Evolutionary conservation across 495 filamentous ascomycete species (phyloP).

Genomic region (Tuber indicum): DNA sequence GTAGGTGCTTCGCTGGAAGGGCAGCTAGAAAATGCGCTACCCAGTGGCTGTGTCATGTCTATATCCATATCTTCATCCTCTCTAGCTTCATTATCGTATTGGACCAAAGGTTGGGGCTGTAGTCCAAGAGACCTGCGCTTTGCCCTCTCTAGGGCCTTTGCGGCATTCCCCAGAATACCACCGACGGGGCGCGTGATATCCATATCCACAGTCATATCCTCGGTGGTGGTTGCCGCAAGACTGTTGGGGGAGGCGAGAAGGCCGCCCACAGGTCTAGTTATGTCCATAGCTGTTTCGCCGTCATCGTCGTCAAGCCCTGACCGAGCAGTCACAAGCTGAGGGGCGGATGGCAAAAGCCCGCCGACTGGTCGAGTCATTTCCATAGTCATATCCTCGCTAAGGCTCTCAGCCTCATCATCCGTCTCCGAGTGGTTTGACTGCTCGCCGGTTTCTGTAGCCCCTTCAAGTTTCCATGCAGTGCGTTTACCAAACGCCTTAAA

Average conservation of each 20-base stretch:
- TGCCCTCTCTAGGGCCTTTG: slow-evolving; percentile 17
- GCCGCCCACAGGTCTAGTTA: slow-evolving; percentile 48
- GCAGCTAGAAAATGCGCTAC: slow-evolving; percentile 46
- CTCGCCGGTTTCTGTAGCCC: slow-evolving; percentile 16
- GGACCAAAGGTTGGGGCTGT: background rate
- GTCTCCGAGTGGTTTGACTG: background rate
- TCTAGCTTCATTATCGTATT: slow-evolving; percentile 22
- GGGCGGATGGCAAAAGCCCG: slow-evolving; percentile 47
- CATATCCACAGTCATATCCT: slow-evolving; percentile 44
- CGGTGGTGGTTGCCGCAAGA: slow-evolving; percentile 13
- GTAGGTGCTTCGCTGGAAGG: slow-evolving; percentile 30
- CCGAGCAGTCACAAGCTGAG: slow-evolving; percentile 48
- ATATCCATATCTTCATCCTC: slow-evolving; percentile 45
- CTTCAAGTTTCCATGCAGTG: slow-evolving; percentile 34
- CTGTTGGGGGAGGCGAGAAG: slow-evolving; percentile 41
- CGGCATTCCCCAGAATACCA: slow-evolving; percentile 47
- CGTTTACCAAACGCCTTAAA: slow-evolving; percentile 32
- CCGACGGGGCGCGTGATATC: slow-evolving; percentile 55
- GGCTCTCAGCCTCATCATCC: background rate
- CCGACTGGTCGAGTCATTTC: slow-evolving; percentile 27
- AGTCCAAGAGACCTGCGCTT: slow-evolving; percentile 19
- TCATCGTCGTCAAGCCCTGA: slow-evolving; percentile 55
- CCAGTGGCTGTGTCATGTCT: slow-evolving; percentile 53
- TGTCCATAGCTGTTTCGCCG: slow-evolving; percentile 50
- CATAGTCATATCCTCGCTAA: slow-evolving; percentile 23